Evolutionary conservation across 2,329 filamentous ascomycete species (phyloP), one percentile per base, ranked within the genome.

Genomic region (Colletotrichum coccodes): DNA sequence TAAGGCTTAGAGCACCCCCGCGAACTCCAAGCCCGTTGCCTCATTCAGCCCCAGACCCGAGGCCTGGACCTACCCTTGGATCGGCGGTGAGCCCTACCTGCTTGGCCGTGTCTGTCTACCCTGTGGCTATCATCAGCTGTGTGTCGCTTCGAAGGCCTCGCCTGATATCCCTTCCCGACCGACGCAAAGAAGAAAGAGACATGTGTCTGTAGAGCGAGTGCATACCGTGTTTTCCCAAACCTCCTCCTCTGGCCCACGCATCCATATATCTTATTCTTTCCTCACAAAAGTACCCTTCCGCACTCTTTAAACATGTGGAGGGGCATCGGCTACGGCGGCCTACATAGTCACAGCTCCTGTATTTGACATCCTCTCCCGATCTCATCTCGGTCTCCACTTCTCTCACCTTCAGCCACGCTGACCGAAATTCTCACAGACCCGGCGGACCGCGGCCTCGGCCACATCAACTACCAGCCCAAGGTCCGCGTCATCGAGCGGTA

Each of bases 401-500:
- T 74, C 8, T 74, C 72, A 30, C 11, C 18, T 38, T 18, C 69
- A 60, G 66, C 1, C 49, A 68, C 54, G 72, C 83, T 84, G 78
- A 85, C 78, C 74, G 11, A 21, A 74, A 59, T 69, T 44, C 65
- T 71, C 72, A 67, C 77, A 90, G 88, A 90, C 78, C 81, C 85
- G 38, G 79, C 81, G 61, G 87, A 89, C 74, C 83, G 86, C 68
- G 83, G 84, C 61, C 76, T 76, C 57, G 81, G 82, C 49, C 78
- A 80, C 42, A 76, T 85, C 14, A 81, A 82, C 16, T 92, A 92
- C 77, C 88, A 90, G 77, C 89, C 89, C 78, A 97, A 97, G 81
- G 93, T 96, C 71, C 91, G 94, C 71, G 94, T 98, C 66, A 92
- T 92, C 69, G 95, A 98, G 80, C 92, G 93, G 73, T 99, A 98